phyloP scores from a whole-genome alignment of 306 rosid species.

The Malus sieversii region DNA sequence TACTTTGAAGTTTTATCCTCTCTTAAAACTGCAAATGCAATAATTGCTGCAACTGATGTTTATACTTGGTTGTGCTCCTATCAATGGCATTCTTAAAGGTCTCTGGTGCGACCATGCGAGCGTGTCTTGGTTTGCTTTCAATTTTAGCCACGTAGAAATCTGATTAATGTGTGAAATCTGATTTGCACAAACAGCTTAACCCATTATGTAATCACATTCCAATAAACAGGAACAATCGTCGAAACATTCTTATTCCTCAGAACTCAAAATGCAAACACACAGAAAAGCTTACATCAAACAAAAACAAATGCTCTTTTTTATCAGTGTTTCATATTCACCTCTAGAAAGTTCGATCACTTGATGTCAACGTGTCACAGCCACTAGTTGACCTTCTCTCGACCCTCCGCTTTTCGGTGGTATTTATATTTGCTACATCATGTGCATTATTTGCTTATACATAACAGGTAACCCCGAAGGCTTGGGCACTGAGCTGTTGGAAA shows the following conservation, averaged over 20 bases:
- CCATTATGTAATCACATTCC: neutral
- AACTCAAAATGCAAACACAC: neutral
- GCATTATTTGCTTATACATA: slow-evolving; percentile 15
- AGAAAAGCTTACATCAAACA: neutral
- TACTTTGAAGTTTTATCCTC: neutral
- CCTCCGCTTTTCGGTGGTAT: neutral
- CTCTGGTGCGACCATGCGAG: neutral
- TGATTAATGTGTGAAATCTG: neutral
- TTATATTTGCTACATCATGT: slow-evolving; percentile 12
- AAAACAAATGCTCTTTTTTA: neutral
- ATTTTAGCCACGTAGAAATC: neutral
- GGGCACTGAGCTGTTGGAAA: slow-evolving; percentile 91
- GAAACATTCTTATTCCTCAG: neutral
- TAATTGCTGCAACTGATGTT: neutral
- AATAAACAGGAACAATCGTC: neutral
- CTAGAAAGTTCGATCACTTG: neutral
- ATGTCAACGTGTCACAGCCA: neutral
- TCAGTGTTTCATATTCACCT: neutral
- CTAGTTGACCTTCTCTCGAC: neutral
- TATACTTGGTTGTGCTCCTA: neutral
- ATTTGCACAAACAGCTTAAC: neutral
- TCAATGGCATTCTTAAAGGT: neutral
- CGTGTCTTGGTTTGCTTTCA: neutral
- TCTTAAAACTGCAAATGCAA: neutral
- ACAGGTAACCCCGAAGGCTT: slow-evolving; percentile 91